Base-by-base conservation (phyloP, 805 yeast species). In the Zygosaccharomyces rouxii region DNA sequence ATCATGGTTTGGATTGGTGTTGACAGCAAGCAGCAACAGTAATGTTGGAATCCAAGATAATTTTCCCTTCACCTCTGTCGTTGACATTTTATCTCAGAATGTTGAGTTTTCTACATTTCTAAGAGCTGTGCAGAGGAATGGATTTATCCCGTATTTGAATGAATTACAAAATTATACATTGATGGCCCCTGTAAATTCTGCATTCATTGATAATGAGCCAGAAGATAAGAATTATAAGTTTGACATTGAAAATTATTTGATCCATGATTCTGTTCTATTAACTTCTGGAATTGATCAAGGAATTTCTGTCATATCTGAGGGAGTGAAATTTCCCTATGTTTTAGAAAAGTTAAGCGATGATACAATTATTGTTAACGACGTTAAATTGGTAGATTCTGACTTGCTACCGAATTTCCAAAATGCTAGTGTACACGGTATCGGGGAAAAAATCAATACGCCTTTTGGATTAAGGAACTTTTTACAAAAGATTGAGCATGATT, bases 151-250 rank as follows among this genome's bases (percentile, higher is more conserved):
- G 2, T 63, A 67, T 35, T 62, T 88, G 28, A 87, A 86, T 59
- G 68, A 68, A 18, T 62, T 84, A 51, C 68, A 70, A 21, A 83
- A 86, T 61, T 78, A 83, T 49, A 86, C 96, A 0, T 66, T 88
- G n/a, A 62, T 85, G 35, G 95, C 95, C 1, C 95, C 96, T 0
- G 75, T 84, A 10, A 88, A 88, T 61, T 81, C 83, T 55, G 96
- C 96, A 0, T 86, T 85, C 63, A 71, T 70, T 4, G 47, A 57
- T 26, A 51, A 52, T 5, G 50, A 50, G 4, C 19, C 39, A 18
- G 41, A 18, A 13, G 51, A 39, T 18, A 39, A 44, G 5, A 13
- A 38, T 11, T 7, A 30, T 4, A 38, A 49, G 2, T 57, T 60
- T 48, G 57, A 56, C 44, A 44, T 64, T n/a, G 55, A 59, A 16